These are phyloP conservation scores for Teunomyces atbi DNA, from an alignment of 805 yeast genomes.

Conservation along the genomic window DNA sequence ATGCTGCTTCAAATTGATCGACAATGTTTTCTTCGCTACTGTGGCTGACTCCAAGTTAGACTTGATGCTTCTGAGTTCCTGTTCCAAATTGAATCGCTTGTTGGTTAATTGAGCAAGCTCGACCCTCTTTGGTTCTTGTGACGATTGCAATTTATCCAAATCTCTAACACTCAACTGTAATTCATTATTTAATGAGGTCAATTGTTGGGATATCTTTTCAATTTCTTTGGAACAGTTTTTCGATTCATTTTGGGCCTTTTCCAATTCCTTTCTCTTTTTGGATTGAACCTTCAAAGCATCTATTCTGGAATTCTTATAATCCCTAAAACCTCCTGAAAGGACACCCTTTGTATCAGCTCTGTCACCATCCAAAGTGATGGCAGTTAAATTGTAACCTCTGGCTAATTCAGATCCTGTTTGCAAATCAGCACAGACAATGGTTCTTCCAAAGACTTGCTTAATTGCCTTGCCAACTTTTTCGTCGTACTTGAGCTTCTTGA, in stretches of 20 bases:
- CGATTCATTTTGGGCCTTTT: conserved; percentile 37
- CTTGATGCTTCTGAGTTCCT: conserved; percentile 37
- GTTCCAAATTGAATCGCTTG: conserved; percentile 43
- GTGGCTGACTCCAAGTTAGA: conserved; percentile 35
- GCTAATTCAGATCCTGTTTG: conserved; percentile 69
- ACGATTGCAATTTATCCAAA: conserved; percentile 43
- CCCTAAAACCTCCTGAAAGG: conserved; percentile 84
- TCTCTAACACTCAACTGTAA: conserved; percentile 33
- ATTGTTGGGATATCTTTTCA: conserved; percentile 46
- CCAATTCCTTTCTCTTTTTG: conserved; percentile 49
- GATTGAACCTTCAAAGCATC: conserved; percentile 63
- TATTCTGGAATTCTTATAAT: conserved; percentile 61
- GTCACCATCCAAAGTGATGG: conserved; percentile 92
- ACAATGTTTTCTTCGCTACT: conserved; percentile 30
- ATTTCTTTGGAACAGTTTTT: conserved; percentile 37
- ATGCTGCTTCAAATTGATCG: conserved; percentile 43
- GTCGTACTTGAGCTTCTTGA: conserved; percentile 67
- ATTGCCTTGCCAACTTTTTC: conserved; percentile 61
- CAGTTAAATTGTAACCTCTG: conserved; percentile 55
- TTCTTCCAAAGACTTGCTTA: conserved; percentile 74
- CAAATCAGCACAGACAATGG: conserved; percentile 72
- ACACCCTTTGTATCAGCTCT: conserved; percentile 81
- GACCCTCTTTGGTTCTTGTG: conserved; percentile 44
- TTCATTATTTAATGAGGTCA: conserved; percentile 50
- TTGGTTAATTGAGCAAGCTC: conserved; percentile 41